These are phyloP conservation scores for Clavispora carvajalis DNA, from an alignment of 805 yeast species.

Conservation along the genomic window DNA sequence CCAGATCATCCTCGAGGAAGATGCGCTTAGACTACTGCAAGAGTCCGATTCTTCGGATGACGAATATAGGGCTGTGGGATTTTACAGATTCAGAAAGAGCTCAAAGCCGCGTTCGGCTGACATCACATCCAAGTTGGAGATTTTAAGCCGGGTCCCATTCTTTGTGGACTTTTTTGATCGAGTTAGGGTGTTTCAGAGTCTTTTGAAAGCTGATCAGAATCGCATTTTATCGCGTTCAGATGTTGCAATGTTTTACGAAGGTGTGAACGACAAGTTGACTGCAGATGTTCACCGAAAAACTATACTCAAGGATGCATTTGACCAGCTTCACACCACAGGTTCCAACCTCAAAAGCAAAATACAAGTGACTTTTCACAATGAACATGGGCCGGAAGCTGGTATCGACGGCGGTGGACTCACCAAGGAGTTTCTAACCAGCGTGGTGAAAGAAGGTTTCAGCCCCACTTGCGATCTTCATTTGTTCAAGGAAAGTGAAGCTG, in stretches of 20 bases:
- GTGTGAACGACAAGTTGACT: conserved; percentile 17
- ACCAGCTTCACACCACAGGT: conserved; percentile 49
- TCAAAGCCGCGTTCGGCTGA: conserved; percentile 4
- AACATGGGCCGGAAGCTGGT: conserved; percentile 79
- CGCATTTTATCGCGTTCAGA: conserved; percentile 15
- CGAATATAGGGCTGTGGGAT: conserved; percentile 5
- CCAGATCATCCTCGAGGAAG: conserved; percentile 38
- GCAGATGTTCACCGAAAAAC: conserved; percentile 66
- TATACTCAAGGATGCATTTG: conserved; percentile 71
- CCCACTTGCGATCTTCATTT: conserved; percentile 22
- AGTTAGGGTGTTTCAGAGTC: conserved; percentile 63
- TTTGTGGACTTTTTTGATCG: conserved; percentile 72
- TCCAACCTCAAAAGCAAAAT: conserved; percentile 52
- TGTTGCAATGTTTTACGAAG: conserved; percentile 11
- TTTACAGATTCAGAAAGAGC: background rate
- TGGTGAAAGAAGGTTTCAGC: conserved; percentile 64
- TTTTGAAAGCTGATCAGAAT: conserved; percentile 52
- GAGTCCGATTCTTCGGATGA: conserved; percentile 13
- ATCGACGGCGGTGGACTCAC: conserved; percentile 97
- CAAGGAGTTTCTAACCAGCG: conserved; percentile 77
- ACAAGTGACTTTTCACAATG: conserved; percentile 62
- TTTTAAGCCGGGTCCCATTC: conserved; percentile 67
- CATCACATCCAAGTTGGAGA: conserved; percentile 33
- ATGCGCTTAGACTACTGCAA: conserved; percentile 22
- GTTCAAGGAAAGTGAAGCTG: conserved; percentile 37